Evolutionary conservation across 257 asterid genomes (phyloP), one percentile per base, ranked within the genome.

Genomic region (Paulownia fortunei): DNA sequence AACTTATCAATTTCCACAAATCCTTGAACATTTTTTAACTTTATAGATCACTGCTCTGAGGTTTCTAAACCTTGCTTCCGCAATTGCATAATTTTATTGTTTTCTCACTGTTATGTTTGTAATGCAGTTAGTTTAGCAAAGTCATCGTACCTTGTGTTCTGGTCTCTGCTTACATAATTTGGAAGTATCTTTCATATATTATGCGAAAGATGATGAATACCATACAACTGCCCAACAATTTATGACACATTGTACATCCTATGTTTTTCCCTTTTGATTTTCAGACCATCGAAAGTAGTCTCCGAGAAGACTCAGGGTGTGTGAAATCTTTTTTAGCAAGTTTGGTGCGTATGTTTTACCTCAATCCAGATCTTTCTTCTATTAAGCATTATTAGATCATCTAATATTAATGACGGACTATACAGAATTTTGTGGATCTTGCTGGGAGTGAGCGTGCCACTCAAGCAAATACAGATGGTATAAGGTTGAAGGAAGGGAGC

Each of bases 341-440:
- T 77, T 87, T 96, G 99, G 99, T 93, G 74, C 41, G 97, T 78
- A 4, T 51, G 4, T 71, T 82, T 21, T 2, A 21, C 59, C 52
- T 60, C 37, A 10, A 47, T 65, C 52, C 23, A n/a, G 79, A 39
- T 73, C 4, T 34, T 69, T 72, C 41, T 73, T 70, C 67, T 70
- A 71, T 73, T 51, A 47, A 76, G 51, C 37, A 54, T 51, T 16
- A 12, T 63, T 51, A 12, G 46, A 44, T 51, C 44, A 13, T 73
- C 60, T 47, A 27, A 58, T 37, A 36, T 12, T 49, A 60, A 65
- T 62, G 65, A 49, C 55, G 39, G 72, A 60, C 58, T 80, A 54
- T 80, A 64, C 86, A 95, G 99, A 93, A 96, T 86, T 96, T 96
- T 76, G 99, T 96, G 66, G 99, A 96, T 88, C 98, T 96, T 54